phyloP scores from a whole-genome alignment of 2,329 filamentous ascomycete species.

The Escovopsis weberi region DNA sequence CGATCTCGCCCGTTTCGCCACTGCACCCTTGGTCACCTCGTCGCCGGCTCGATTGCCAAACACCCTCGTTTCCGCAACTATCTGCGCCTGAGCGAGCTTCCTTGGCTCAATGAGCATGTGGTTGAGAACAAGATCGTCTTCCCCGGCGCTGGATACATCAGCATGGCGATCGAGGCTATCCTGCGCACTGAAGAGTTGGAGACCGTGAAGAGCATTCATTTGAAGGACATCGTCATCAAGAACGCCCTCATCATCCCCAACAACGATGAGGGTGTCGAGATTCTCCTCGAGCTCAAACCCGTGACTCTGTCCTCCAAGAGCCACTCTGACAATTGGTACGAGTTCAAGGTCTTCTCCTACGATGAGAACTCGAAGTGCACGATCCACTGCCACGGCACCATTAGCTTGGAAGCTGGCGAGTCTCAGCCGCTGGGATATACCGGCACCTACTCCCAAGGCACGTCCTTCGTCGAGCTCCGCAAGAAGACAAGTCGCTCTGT shows the following conservation, averaged over 20 bases:
- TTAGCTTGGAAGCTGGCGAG: constrained; percentile 9
- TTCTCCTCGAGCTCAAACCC: constrained; percentile 11
- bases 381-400: constrained; percentile 11
- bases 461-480: constrained; percentile 6
- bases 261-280: constrained; percentile 12
- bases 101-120: constrained; percentile 21
- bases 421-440: constrained; percentile 7
- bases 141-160: constrained; percentile 21
- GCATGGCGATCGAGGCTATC: constrained; percentile 17
- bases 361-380: constrained; percentile 12
- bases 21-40: constrained; percentile 12
- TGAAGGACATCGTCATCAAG: constrained; percentile 11
- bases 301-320: constrained; percentile 9
- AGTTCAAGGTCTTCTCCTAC: constrained; percentile 14
- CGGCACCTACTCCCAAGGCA: constrained; percentile 3
- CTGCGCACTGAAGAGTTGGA: constrained; percentile 7
- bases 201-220: constrained; percentile 6
- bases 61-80: constrained; percentile 20
- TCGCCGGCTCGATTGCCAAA: constrained; percentile 10
- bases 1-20: constrained; percentile 12
- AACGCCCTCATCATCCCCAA: constrained; percentile 11
- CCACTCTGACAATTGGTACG: constrained; percentile 11
- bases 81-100: constrained; percentile 15
- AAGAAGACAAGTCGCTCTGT: constrained; percentile 11
- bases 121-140: constrained; percentile 17